These are phyloP conservation scores for Stramenopiles sp. DNA, from an alignment of 352 stramenopile species.

Conservation along the genomic window DNA sequence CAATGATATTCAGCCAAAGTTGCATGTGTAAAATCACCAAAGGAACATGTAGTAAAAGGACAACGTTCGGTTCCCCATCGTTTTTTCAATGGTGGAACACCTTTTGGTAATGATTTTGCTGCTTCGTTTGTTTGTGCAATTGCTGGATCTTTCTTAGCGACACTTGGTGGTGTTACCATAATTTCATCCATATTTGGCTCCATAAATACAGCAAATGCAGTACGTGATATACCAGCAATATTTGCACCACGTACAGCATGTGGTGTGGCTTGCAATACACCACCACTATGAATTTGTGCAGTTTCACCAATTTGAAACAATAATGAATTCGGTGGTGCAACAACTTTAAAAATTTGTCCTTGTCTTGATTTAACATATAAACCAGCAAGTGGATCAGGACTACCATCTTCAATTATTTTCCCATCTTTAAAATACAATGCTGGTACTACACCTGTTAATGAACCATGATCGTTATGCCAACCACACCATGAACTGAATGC, in stretches of 20 bases:
- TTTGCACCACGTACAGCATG: conserved; percentile 60
- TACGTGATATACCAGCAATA: conserved; percentile 33
- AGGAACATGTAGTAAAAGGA: conserved; percentile 30
- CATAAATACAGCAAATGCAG: conserved; percentile 91
- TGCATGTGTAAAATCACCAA: conserved; percentile 59
- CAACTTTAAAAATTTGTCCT: conserved; percentile 60
- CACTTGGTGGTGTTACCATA: conserved; percentile 40
- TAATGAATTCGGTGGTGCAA: conserved; percentile 54
- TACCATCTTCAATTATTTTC: conserved; percentile 26
- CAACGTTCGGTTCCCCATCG: conserved; percentile 55
- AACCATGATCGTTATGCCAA: conserved; percentile 89
- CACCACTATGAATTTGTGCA: conserved; percentile 77
- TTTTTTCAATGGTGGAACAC: conserved; percentile 50
- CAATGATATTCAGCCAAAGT: conserved; percentile 58
- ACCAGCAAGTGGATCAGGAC: conserved; percentile 51
- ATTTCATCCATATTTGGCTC: conserved; percentile 59
- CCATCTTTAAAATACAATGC: conserved; percentile 31
- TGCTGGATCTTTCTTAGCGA: conserved; percentile 27
- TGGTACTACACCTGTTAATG: conserved; percentile 51
- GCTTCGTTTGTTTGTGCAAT: conserved; percentile 20
- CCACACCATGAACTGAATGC: conserved; percentile 58
- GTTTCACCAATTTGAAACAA: conserved; percentile 86
- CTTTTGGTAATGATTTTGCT: conserved; percentile 41
- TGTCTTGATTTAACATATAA: conserved; percentile 78
- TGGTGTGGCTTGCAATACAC: conserved; percentile 63